Percentiles rank a stretch among this genome's conserved stretches.
These are phyloP conservation scores for Cryptococcus maquisensis DNA, from an alignment of 1,284 basidiomycete genomes.

Conservation along the genomic window DNA sequence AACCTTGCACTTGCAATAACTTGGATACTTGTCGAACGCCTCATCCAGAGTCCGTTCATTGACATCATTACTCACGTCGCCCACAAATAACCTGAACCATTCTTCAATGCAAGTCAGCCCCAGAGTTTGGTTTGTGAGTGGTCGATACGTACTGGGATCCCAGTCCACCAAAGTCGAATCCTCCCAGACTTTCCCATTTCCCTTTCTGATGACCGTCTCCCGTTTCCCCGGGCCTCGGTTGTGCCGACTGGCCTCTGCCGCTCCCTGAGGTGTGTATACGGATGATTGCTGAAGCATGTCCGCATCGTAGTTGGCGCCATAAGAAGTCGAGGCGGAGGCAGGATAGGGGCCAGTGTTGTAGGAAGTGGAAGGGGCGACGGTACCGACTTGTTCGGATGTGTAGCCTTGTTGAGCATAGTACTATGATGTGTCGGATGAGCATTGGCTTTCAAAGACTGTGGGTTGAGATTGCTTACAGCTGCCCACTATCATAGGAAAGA, in stretches of 20 bases:
- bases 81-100: conserved; percentile 97
- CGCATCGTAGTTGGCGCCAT: conserved; percentile 26
- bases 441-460: background rate
- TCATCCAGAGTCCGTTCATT: conserved; percentile 88
- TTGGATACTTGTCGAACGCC: conserved; percentile 86
- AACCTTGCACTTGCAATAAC: conserved; percentile 91
- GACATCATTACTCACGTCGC: conserved; percentile 97
- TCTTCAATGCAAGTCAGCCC: conserved; percentile 53
- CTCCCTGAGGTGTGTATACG: conserved; percentile 25
- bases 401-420: conserved; percentile 50
- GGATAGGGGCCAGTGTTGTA: conserved; percentile 9
- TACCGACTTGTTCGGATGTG: conserved; percentile 23
- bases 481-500: conserved; percentile 29
- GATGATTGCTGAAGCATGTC: conserved; percentile 31
- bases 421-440: conserved; percentile 14
- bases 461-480: conserved; percentile 24
- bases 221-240: conserved; percentile 62
- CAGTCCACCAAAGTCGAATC: conserved; percentile 95
- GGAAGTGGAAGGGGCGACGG: conserved; percentile 10
- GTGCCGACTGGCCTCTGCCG: conserved; percentile 9
- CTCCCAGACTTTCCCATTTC: conserved; percentile 94
- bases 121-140: too few species aligned
- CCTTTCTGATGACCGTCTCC: conserved; percentile 89
- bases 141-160: conserved; percentile 75
- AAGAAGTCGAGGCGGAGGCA: background rate